phyloP scores from a whole-genome alignment of 2,329 filamentous ascomycete species.

The Monilinia aucupariae region DNA sequence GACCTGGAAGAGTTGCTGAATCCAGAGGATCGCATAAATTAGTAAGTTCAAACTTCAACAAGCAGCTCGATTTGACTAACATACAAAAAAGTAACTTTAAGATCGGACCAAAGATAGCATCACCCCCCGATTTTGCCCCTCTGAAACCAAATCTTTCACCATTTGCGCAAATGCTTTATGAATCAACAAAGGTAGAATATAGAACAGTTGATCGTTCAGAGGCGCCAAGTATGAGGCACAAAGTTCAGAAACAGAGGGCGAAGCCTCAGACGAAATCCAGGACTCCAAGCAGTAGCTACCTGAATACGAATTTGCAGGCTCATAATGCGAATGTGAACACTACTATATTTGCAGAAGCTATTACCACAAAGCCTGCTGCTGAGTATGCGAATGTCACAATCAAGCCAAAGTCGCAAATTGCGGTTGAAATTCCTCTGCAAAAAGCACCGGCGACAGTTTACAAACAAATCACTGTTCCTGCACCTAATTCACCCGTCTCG shows the following conservation, averaged over 20 bases:
- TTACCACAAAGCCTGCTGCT: slow-evolving; percentile 12
- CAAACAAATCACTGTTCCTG: neutral
- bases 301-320: slow-evolving; percentile 5
- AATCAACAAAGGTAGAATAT: slow-evolving; percentile 30
- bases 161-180: slow-evolving; percentile 33
- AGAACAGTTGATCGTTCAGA: slow-evolving; percentile 2
- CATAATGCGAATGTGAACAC: slow-evolving; percentile 5
- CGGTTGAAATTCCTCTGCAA: slow-evolving; percentile 28
- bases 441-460: neutral
- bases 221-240: slow-evolving; percentile 11
- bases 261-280: slow-evolving; percentile 24
- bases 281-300: slow-evolving; percentile 10
- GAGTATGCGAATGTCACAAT: slow-evolving; percentile 33
- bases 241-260: slow-evolving; percentile 17
- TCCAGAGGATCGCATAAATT: slow-evolving; percentile 63
- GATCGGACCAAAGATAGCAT: slow-evolving; percentile 37
- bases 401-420: slow-evolving; percentile 34
- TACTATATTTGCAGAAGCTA: slow-evolving; percentile 12
- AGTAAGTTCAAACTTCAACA: slow-evolving; percentile 24
- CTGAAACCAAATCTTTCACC: slow-evolving; percentile 29
- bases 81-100: slow-evolving; percentile 50
- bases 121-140: slow-evolving; percentile 15
- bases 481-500: neutral
- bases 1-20: slow-evolving; percentile 71
- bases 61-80: slow-evolving; percentile 24